Evolutionary conservation across 1,284 basidiomycete species (phyloP).

Genomic region (Neonothopanus nambi): DNA sequence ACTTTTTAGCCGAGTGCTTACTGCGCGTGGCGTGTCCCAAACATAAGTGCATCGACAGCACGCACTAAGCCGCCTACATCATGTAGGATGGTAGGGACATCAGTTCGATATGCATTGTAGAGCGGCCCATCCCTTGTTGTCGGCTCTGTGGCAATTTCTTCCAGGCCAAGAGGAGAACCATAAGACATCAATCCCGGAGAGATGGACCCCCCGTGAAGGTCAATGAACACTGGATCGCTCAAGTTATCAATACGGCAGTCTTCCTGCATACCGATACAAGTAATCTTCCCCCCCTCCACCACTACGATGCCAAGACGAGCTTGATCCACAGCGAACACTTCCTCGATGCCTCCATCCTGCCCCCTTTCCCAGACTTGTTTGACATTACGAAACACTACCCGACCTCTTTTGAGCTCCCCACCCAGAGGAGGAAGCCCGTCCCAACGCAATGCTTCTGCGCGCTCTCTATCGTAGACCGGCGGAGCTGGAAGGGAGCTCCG

Average conservation of each 20-base stretch:
- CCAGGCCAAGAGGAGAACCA: slow-evolving; percentile 62
- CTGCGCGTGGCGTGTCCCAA: slow-evolving; percentile 71
- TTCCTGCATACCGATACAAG: slow-evolving; percentile 33
- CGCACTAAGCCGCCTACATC: slow-evolving; percentile 57
- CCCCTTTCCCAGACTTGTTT: slow-evolving; percentile 28
- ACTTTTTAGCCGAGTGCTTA: slow-evolving; percentile 32
- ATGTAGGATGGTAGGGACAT: slow-evolving; percentile 48
- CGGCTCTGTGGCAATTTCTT: slow-evolving; percentile 64
- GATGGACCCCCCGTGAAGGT: slow-evolving; percentile 49
- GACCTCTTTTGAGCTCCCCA: slow-evolving; percentile 34
- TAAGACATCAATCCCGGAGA: slow-evolving; percentile 62
- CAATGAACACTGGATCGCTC: slow-evolving; percentile 28
- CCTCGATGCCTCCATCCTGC: slow-evolving; percentile 4
- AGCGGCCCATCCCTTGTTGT: slow-evolving; percentile 67
- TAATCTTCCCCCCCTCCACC: slow-evolving; percentile 45
- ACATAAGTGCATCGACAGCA: slow-evolving; percentile 71
- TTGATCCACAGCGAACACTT: slow-evolving; percentile 25
- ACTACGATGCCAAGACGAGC: slow-evolving; percentile 36
- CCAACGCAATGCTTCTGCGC: slow-evolving; percentile 49
- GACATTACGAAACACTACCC: slow-evolving; percentile 54
- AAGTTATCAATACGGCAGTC: slow-evolving; percentile 25
- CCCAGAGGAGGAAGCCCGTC: slow-evolving; percentile 67
- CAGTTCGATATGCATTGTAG: slow-evolving; percentile 48
- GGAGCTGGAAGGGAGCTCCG: not conserved
- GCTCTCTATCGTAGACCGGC: slow-evolving; percentile 56